Evolutionary conservation across 2,329 filamentous ascomycete species (phyloP).

Genomic region (Penicillium sp.): DNA sequence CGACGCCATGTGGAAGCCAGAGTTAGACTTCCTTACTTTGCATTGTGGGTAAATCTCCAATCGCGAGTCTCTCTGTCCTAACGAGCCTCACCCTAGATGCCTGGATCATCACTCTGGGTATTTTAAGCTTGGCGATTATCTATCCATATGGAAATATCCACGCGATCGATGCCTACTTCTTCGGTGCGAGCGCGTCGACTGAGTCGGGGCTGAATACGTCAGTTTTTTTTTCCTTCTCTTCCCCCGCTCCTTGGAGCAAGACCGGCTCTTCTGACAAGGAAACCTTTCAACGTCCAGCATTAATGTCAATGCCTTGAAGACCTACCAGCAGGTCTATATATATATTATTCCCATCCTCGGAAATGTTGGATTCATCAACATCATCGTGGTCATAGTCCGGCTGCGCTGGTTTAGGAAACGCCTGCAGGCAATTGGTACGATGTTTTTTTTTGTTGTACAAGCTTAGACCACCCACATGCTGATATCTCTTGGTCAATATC

Average conservation of each 20-base stretch:
- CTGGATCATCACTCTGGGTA: neutral
- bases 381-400: neutral
- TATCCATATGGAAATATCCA: conserved; percentile 43
- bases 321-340: neutral
- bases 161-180: conserved; percentile 53
- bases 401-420: neutral
- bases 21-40: neutral
- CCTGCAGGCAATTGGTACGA: neutral
- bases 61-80: neutral
- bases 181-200: conserved; percentile 52
- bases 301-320: neutral
- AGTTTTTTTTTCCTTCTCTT: neutral
- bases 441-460: neutral
- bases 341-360: neutral
- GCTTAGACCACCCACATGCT: too few species aligned
- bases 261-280: too few species aligned
- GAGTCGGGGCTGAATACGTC: conserved; percentile 52
- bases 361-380: neutral
- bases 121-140: conserved; percentile 11
- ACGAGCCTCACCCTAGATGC: neutral
- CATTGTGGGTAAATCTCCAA: neutral
- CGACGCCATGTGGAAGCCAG: neutral
- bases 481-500: too few species aligned
- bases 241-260: too few species aligned
- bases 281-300: neutral